These are phyloP conservation scores for Aspergillus sp. DNA, from an alignment of 2,329 filamentous ascomycete genomes.

Conservation along the genomic window DNA sequence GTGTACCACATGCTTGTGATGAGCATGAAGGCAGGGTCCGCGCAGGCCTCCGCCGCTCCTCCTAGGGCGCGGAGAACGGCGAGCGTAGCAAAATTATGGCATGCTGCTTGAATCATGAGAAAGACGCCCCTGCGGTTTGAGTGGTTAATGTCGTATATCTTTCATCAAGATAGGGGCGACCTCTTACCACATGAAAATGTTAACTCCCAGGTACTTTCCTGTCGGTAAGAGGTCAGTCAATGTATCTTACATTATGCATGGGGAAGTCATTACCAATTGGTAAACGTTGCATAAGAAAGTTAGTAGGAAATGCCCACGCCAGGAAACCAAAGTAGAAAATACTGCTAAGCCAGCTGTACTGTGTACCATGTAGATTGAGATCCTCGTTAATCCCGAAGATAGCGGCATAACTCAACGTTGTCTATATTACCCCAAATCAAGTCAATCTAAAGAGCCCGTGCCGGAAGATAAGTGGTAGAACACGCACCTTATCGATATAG, in stretches of 20 bases:
- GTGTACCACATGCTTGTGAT: slow-evolving; percentile 68
- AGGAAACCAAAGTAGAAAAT: slow-evolving; percentile 60
- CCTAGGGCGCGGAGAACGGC: slow-evolving; percentile 58
- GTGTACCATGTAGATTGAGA: slow-evolving; percentile 54
- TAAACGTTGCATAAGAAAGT: slow-evolving; percentile 53
- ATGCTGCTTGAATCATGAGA: slow-evolving; percentile 54
- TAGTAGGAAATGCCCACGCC: slow-evolving; percentile 55
- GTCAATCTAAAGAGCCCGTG: not conserved
- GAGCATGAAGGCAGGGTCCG: slow-evolving; percentile 62
- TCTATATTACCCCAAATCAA: slow-evolving; percentile 35
- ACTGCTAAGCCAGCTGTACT: slow-evolving; percentile 58
- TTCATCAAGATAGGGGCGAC: not conserved
- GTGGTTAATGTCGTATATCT: not conserved
- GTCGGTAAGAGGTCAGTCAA: not conserved
- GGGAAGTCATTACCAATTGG: slow-evolving; percentile 43
- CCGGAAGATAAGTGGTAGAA: not conserved
- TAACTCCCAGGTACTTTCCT: slow-evolving; percentile 55
- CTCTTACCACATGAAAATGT: slow-evolving; percentile 57
- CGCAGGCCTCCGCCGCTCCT: slow-evolving; percentile 57
- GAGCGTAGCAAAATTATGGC: slow-evolving; percentile 55
- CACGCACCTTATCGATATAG: slow-evolving; percentile 47
- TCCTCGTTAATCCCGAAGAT: slow-evolving; percentile 64
- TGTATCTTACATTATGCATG: too few species aligned
- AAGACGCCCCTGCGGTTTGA: slow-evolving; percentile 43
- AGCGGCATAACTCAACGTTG: slow-evolving; percentile 62